These are phyloP conservation scores for Coemansia sp. DNA, from an alignment of 192 early-diverging fungal species.

Conservation along the genomic window DNA sequence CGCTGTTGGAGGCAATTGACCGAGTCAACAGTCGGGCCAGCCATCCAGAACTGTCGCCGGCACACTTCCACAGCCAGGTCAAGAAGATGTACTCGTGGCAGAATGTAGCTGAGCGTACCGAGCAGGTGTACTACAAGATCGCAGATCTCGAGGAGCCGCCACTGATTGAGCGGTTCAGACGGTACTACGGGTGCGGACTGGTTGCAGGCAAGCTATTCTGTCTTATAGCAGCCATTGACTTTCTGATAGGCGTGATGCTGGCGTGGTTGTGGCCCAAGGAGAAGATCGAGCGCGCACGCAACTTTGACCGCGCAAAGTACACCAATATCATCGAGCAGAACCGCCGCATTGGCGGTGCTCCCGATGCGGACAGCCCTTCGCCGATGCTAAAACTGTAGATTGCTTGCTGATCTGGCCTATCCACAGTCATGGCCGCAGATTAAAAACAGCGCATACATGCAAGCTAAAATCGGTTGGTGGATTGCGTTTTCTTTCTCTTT, in stretches of 20 bases:
- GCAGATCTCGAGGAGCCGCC: conserved; percentile 64
- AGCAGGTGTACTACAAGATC: conserved; percentile 76
- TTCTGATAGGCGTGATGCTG: conserved; percentile 76
- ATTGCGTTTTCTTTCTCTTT: not conserved
- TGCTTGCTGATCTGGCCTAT: no score
- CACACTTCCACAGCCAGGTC: conserved; percentile 76
- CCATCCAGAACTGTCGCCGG: conserved; percentile 63
- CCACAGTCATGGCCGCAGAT: no score
- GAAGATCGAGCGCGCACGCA: conserved; percentile 70
- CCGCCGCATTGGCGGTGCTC: no score
- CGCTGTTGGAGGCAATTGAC: conserved; percentile 70
- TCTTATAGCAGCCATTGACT: conserved; percentile 86
- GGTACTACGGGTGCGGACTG: conserved; percentile 84
- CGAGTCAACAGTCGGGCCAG: conserved; percentile 56
- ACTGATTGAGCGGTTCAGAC: conserved; percentile 75
- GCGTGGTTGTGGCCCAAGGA: conserved; percentile 77
- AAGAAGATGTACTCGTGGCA: conserved; percentile 96
- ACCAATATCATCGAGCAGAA: conserved; percentile 13
- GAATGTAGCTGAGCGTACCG: conserved; percentile 92
- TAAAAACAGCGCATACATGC: no score
- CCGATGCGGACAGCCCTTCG: no score
- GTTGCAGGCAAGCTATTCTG: conserved; percentile 90
- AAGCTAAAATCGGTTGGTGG: no score
- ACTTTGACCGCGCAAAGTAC: conserved; percentile 52
- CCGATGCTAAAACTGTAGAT: no score